Conservation (phyloP, 2,329 filamentous ascomycete species). For the Aspergillus fischeri region DNA sequence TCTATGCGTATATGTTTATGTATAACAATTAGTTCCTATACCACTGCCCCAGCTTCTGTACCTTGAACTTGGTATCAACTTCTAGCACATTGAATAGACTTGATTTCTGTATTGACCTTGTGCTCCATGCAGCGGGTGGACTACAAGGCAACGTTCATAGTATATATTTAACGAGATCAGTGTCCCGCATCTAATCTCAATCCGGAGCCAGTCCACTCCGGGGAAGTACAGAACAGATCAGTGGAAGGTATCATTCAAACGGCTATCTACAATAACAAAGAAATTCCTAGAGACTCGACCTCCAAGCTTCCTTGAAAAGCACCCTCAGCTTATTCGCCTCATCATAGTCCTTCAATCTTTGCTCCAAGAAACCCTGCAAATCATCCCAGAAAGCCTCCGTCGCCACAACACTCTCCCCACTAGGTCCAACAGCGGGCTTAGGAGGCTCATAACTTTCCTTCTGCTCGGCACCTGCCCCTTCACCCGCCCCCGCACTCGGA, state of each 20-base stretch:
- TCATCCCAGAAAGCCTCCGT: slow-evolving; percentile 82
- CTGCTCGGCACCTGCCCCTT: slow-evolving; percentile 29
- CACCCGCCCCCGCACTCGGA: slow-evolving; percentile 27
- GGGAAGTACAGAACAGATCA: not conserved
- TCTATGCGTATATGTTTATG: slow-evolving; percentile 12
- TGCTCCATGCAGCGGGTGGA: not conserved
- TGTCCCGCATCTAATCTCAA: not conserved
- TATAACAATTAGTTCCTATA: slow-evolving; percentile 17
- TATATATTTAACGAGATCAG: not conserved
- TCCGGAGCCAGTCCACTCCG: not conserved
- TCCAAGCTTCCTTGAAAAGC: slow-evolving; percentile 69
- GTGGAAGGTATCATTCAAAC: slow-evolving; percentile 9
- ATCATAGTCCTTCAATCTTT: slow-evolving; percentile 68
- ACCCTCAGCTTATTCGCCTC: slow-evolving; percentile 61
- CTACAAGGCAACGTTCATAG: not conserved
- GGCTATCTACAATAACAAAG: not conserved
- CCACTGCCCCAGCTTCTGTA: not conserved
- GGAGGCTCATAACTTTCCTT: slow-evolving; percentile 16
- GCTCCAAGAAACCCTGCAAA: slow-evolving; percentile 72
- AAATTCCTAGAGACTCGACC: slow-evolving; percentile 8
- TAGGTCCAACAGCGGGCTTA: slow-evolving; percentile 49
- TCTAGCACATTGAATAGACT: not conserved
- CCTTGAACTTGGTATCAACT: not conserved
- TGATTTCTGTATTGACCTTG: not conserved
- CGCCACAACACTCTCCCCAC: slow-evolving; percentile 58